Conservation (phyloP, 768 basidiomycete species). For the Russula emetica region DNA sequence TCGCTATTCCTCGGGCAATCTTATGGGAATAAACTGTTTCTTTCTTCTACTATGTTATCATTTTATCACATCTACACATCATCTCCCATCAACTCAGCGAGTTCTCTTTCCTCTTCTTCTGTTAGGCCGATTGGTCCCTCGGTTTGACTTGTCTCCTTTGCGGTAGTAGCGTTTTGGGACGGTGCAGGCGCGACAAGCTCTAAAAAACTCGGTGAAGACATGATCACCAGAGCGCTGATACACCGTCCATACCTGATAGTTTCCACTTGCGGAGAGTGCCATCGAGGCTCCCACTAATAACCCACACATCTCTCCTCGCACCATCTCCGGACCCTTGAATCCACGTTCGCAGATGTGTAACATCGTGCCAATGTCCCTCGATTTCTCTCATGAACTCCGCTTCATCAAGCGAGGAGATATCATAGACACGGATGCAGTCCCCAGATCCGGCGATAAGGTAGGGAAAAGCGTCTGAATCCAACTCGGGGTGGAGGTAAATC, state of each 20-base stretch:
- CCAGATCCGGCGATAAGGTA: conserved; percentile 81
- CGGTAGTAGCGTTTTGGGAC: not conserved
- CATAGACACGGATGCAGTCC: conserved; percentile 77
- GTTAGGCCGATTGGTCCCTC: conserved; percentile 46
- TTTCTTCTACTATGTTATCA: not conserved
- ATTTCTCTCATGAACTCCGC: conserved; percentile 67
- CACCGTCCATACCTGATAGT: conserved; percentile 47
- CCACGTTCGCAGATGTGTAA: conserved; percentile 75
- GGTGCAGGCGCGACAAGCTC: conserved; percentile 10
- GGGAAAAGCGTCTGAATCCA: conserved; percentile 48
- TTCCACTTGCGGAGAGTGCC: conserved; percentile 85
- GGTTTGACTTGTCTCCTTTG: not conserved
- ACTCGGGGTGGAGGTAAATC: conserved; percentile 49
- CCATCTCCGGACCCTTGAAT: conserved; percentile 47
- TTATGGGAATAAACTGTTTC: too few relatives aligned
- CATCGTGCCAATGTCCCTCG: conserved; percentile 90
- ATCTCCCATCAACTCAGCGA: conserved; percentile 69
- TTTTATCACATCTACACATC: conserved; percentile 13
- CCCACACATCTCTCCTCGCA: conserved; percentile 65
- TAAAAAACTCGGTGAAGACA: conserved; percentile 2
- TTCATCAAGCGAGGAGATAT: conserved; percentile 63
- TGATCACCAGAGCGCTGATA: not conserved
- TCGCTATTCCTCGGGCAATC: too few relatives aligned
- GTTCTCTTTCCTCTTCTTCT: conserved; percentile 85
- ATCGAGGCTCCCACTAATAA: conserved; percentile 81